A percentile compares a stretch with the other conserved stretches of the same genome.
phyloP scores from a whole-genome alignment of 306 rosid species.

The Delonix regia region DNA sequence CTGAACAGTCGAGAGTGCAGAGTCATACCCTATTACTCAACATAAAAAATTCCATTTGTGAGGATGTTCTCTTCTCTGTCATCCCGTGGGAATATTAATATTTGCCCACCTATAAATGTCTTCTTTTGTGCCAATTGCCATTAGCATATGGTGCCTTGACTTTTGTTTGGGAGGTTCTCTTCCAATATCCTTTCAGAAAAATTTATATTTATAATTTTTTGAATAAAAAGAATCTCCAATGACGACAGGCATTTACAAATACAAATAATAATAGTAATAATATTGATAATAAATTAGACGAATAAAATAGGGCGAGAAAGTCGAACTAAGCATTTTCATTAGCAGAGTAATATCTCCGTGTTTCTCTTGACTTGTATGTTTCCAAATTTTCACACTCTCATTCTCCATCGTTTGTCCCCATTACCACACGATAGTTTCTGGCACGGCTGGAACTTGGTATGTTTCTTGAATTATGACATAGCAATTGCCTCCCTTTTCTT shows the following conservation, averaged over 20 bases:
- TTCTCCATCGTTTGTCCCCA: background rate
- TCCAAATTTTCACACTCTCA: background rate
- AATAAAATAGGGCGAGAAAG: background rate
- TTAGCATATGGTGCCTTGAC: conserved; percentile 12
- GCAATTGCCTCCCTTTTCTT: background rate
- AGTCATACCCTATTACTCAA: background rate
- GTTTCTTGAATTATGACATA: background rate
- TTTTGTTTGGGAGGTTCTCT: background rate
- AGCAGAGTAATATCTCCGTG: background rate
- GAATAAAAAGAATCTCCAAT: background rate
- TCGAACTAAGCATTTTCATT: background rate
- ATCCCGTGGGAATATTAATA: background rate
- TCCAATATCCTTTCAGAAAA: background rate
- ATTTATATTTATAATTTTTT: background rate
- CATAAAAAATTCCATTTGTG: background rate
- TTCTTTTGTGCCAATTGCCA: background rate
- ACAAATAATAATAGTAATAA: background rate
- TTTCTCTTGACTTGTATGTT: background rate
- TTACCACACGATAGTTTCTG: background rate
- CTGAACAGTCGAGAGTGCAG: background rate
- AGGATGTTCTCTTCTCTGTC: background rate
- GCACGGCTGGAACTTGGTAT: background rate
- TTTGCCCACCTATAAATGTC: background rate
- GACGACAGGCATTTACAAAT: background rate
- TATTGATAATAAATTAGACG: background rate